Percentiles rank a stretch among this genome's conserved stretches.
Conservation (phyloP, 257 asterid species). For the Cinchona pubescens region DNA sequence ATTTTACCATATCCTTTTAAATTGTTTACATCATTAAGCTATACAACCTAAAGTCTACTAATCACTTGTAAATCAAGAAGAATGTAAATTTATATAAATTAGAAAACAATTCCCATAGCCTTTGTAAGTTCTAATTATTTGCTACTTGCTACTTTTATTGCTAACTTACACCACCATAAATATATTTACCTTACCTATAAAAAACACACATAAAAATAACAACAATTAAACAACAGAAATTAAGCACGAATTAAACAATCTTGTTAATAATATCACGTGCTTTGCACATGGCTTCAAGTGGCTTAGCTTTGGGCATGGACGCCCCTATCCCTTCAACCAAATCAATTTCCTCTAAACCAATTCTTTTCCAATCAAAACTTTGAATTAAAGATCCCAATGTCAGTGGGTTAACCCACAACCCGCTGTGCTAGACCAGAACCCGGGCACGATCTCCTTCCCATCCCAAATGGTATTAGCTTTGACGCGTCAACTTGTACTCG, state of each 20-base stretch:
- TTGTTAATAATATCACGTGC: slow-evolving; percentile 25
- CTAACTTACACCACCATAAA: too few species aligned
- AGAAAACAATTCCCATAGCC: too few species aligned
- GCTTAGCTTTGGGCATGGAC: slow-evolving; percentile 37
- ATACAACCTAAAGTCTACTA: too few species aligned
- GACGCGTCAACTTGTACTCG: slow-evolving; percentile 22
- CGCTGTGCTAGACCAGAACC: slow-evolving; percentile 54
- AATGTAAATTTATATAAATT: too few species aligned
- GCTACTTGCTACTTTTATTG: too few species aligned
- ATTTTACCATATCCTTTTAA: too few species aligned
- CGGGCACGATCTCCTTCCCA: slow-evolving; percentile 77
- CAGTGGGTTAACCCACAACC: slow-evolving; percentile 46
- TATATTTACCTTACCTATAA: too few species aligned
- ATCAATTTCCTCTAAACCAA: slow-evolving; percentile 35
- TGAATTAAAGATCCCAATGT: slow-evolving; percentile 48
- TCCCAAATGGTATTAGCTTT: slow-evolving; percentile 57
- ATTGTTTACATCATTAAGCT: too few species aligned
- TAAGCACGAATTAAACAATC: slow-evolving; percentile 15
- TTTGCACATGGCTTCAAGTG: slow-evolving; percentile 45
- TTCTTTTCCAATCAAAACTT: slow-evolving; percentile 57
- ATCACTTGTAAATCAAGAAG: too few species aligned
- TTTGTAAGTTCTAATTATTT: too few species aligned
- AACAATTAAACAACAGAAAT: too few species aligned
- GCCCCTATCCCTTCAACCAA: slow-evolving; percentile 49
- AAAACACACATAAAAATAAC: too few species aligned